These are phyloP conservation scores for Hevea brasiliensis DNA, from an alignment of 345 rosid species.

Conservation along the genomic window DNA sequence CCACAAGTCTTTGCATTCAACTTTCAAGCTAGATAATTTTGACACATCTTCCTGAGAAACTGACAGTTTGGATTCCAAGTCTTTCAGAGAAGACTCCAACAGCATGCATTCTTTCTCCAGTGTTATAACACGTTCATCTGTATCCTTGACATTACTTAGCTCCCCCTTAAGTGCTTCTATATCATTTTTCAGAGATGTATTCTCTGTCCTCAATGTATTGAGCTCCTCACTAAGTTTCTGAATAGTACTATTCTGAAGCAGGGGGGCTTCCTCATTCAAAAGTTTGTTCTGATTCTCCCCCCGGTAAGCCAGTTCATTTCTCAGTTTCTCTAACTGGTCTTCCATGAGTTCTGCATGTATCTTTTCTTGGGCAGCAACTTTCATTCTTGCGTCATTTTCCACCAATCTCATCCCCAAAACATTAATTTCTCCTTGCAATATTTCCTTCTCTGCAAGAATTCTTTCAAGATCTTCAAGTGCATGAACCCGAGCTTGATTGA, in stretches of 20 bases:
- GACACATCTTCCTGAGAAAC: constrained; percentile 71
- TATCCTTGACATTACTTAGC: constrained; percentile 50
- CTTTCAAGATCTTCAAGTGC: constrained; percentile 70
- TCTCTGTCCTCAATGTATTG: constrained; percentile 61
- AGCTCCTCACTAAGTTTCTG: constrained; percentile 62
- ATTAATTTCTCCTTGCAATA: constrained; percentile 71
- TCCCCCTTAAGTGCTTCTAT: constrained; percentile 58
- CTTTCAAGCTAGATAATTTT: constrained; percentile 61
- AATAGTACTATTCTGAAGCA: constrained; percentile 36
- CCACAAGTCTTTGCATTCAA: constrained; percentile 68
- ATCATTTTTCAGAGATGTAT: constrained; percentile 59
- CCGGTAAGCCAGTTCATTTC: constrained; percentile 48
- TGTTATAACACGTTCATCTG: constrained; percentile 61
- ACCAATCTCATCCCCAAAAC: constrained; percentile 67
- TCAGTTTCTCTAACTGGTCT: constrained; percentile 67
- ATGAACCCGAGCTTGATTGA: constrained; percentile 74
- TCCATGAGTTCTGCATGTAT: constrained; percentile 65
- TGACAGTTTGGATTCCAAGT: constrained; percentile 66
- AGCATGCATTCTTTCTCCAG: constrained; percentile 64
- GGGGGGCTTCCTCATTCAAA: constrained; percentile 27
- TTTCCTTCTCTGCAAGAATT: constrained; percentile 71
- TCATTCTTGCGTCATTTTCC: constrained; percentile 86
- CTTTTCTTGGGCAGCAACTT: constrained; percentile 75
- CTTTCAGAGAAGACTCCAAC: constrained; percentile 66
- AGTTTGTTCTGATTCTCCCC: constrained; percentile 26